Evolutionary conservation across 2,329 filamentous ascomycete genomes (phyloP).

Genomic region (Endothia cerciana): DNA sequence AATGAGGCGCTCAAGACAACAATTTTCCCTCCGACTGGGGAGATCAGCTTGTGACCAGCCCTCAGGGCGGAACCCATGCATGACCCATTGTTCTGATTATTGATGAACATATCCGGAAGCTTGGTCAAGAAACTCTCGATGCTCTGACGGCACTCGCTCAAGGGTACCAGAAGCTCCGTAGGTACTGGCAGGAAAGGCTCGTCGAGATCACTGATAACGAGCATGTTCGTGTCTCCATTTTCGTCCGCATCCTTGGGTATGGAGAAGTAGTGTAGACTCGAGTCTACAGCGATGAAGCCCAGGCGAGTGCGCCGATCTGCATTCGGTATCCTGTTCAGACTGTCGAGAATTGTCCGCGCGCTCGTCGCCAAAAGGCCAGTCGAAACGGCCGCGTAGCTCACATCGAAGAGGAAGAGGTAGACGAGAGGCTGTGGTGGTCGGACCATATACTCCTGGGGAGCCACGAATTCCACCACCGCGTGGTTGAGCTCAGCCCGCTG

Average conservation of each 20-base stretch:
- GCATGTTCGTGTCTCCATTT: conserved; percentile 82
- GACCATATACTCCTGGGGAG: conserved; percentile 99
- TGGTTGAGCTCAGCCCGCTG: conserved; percentile 92
- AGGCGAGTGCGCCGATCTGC: conserved; percentile 89
- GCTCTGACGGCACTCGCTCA: conserved; percentile 86
- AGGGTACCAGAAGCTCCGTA: conserved; percentile 84
- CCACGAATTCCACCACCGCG: conserved; percentile 95
- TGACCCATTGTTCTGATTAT: conserved; percentile 86
- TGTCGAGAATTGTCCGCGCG: conserved; percentile 91
- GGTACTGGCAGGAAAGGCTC: conserved; percentile 96
- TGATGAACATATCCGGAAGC: conserved; percentile 95
- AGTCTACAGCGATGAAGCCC: conserved; percentile 94
- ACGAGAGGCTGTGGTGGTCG: conserved; percentile 93
- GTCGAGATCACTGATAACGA: conserved; percentile 92
- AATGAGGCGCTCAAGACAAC: conserved; percentile 87
- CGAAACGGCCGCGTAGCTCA: conserved; percentile 87
- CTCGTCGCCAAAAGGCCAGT: conserved; percentile 90
- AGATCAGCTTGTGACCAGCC: conserved; percentile 94
- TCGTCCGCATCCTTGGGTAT: conserved; percentile 88
- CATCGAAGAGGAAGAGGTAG: conserved; percentile 93
- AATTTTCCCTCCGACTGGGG: conserved; percentile 91
- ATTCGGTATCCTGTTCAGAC: conserved; percentile 96
- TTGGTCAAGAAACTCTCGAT: conserved; percentile 90
- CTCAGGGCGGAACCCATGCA: conserved; percentile 93
- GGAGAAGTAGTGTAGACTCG: conserved; percentile 93